Evolutionary conservation across 768 basidiomycete species (phyloP), one percentile per base, ranked within the genome.

Genomic region (Tephrocybe sp.): DNA sequence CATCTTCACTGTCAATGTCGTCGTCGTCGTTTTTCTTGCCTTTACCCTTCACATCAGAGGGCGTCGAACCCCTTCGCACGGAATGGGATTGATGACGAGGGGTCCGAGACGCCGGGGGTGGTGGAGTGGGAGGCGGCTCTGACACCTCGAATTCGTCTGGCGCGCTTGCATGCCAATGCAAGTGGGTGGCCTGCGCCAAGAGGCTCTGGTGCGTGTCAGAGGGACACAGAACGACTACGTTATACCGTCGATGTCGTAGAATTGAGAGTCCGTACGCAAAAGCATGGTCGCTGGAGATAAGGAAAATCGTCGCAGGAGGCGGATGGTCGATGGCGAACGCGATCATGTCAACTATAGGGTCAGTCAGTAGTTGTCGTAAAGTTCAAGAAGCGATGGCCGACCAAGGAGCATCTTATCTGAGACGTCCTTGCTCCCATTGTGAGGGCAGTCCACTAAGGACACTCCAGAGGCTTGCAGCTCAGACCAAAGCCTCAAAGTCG

Each of bases 381-480:
- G 19, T 11, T 27, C 21, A 19, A 6, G 2, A 28, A 39, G 26
- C n/a, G 11, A 55, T 27, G 9, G 57, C 64, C 52, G 36, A 76
- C 79, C 75, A 19, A 78, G 66, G 31, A 82, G 75, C 74, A 77
- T 78, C 58, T 77, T 77, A 56, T 76, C 76, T 12, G 71, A 74
- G 5, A 74, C 75, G 40, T 70, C 66, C 39, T 70, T 70, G 26
- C 64, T 60, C 32, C 66, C 67, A 49, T 66, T 62, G 38, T 67
- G 66, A 11, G 71, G 69, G 49, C 69, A 74, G 38, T 74, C 69
- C 11, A 67, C 69, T 34, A 75, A 47, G 7, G 69, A 78, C 22
- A 66, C 75, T 1, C 79, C 78, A 9, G 77, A 79, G 2, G 70
- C 65, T 46, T 79, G 76, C 0, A 82, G 63, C 44, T 80, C 72